Base-by-base conservation (phyloP, 2,329 filamentous ascomycete species). In the Pseudogymnoascus sp. region DNA sequence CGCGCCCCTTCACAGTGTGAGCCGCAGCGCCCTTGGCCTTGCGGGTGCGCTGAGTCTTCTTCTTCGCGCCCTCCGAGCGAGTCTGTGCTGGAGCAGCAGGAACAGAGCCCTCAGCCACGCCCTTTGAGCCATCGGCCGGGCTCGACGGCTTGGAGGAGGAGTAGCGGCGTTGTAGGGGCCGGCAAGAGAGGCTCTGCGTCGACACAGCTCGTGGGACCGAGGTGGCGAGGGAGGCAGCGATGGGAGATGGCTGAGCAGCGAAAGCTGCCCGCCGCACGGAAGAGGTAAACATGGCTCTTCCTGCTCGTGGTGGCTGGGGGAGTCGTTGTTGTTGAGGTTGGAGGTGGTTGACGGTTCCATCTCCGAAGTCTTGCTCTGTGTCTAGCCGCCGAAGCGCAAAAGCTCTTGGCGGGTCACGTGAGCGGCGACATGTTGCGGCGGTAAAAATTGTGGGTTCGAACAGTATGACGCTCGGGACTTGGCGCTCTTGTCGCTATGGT, bases 21-120 rank as follows among this genome's bases (percentile, higher is more conserved):
- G 65, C 63, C 72, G 77, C 74, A 63, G 74, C 72, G 64, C 82
- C 81, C 74, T 85, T 86, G 66, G 75, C 75, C 76, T 85, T 86
- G 71, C 81, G 81, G 74, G 81, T 86, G 44, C 67, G 63, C 50
- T 71, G 68, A n/a, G 69, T 70, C 35, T 35, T 68, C 68, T 72
- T 74, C 66, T 70, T 74, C 59, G 70, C 69, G 37, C 62, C 62
- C 44, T 69, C 66, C 29, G 64, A 38, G 61, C 64, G 64, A 40
- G 66, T 50, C 70, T 63, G 68, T 67, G 63, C 63, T 67, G 64
- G 68, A 63, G 63, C 59, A 70, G 62, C 56, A 63, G 65, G 66
- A 64, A 66, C 69, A 38, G 53, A 35, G 35, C 64, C 65, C 37
- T 42, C 29, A 62, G 56, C 61, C 64, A 73, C 65, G 10, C 70